phyloP scores from a whole-genome alignment of 768 basidiomycete genomes.

The Leccinum subgranulosum region DNA sequence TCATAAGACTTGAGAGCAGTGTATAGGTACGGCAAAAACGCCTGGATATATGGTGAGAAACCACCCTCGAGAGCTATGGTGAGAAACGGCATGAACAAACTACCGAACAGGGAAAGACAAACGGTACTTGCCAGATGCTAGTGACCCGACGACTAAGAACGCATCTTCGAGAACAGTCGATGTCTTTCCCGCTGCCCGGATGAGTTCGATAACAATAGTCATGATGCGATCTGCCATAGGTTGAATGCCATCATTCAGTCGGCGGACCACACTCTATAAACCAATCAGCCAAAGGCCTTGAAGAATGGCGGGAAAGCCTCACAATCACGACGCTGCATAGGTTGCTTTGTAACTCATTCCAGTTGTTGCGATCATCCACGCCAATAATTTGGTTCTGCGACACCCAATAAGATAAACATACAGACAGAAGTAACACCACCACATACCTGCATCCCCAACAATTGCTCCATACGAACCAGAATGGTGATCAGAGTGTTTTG shows the following conservation, averaged over 20 bases:
- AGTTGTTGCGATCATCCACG: slow-evolving; percentile 94
- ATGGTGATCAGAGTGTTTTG: slow-evolving; percentile 80
- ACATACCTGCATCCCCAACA: slow-evolving; percentile 77
- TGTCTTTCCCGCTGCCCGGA: slow-evolving; percentile 84
- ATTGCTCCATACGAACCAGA: slow-evolving; percentile 86
- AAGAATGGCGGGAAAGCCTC: slow-evolving; percentile 28
- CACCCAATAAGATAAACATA: neutral
- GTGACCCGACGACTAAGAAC: slow-evolving; percentile 88
- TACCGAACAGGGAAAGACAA: neutral
- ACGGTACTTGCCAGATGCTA: slow-evolving; percentile 59
- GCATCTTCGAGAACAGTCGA: slow-evolving; percentile 96
- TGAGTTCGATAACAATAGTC: slow-evolving; percentile 83
- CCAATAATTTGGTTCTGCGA: slow-evolving; percentile 88
- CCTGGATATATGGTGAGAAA: slow-evolving; percentile 80
- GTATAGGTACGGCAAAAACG: slow-evolving; percentile 84
- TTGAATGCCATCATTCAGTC: slow-evolving; percentile 76
- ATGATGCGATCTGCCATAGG: slow-evolving; percentile 94
- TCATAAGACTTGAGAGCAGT: slow-evolving; percentile 90
- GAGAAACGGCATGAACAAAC: slow-evolving; percentile 2
- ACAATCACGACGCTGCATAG: slow-evolving; percentile 89
- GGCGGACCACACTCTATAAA: slow-evolving; percentile 75
- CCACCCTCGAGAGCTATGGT: slow-evolving; percentile 63
- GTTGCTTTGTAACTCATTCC: slow-evolving; percentile 97
- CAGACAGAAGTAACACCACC: slow-evolving; percentile 18
- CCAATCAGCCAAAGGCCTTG: slow-evolving; percentile 1